Evolutionary conservation across 2,329 filamentous ascomycete genomes (phyloP), one percentile per base, ranked within the genome.

Genomic region (Colletotrichum ledebouriae): DNA sequence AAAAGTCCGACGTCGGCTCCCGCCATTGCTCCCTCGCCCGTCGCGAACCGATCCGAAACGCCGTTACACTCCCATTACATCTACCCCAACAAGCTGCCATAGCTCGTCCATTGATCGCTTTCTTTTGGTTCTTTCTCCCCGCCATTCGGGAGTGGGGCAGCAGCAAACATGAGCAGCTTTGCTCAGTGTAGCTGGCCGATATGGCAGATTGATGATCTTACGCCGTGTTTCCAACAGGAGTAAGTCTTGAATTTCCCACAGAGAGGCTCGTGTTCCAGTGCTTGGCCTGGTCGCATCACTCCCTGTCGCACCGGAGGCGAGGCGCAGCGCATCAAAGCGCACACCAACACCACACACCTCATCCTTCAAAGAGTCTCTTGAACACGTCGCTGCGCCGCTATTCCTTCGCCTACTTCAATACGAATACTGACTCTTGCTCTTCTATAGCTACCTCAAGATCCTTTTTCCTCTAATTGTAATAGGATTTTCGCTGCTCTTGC

Each of bases 401-500:
- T 13, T 22, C 20, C 20, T 25, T 12, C 34, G 34, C 15, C 50
- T 2, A 5, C 22, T 44, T 4, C 6, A 41, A 1, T 34, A 20
- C 47, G 13, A n/a, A 56, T 44, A 42, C 67, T 69, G n/a, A 69
- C 20, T 29, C 10, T 50, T 39, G 61, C 25, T 52, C 58, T 62
- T 69, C 22, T 71, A 17, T 77, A 95, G 93, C 78, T 94, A 92
- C 78, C 87, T 97, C 61, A 90, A 93, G 79, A 89, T 93, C 69
- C 83, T 97, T 53, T 85, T 98, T 62, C 96, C 96, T 62, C 83
- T 96, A 69, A 81, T 90, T 70, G 84, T 91, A 66, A 88, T 94
- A 78, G 86, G 81, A 71, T 73, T 92, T 29, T 98, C 96, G 6
- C 78, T 94, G 72, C 77, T 92, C 59, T 84, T 89, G 73, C 86